phyloP scores from a whole-genome alignment of 1,284 basidiomycete genomes.

The Ustilago crameri region DNA sequence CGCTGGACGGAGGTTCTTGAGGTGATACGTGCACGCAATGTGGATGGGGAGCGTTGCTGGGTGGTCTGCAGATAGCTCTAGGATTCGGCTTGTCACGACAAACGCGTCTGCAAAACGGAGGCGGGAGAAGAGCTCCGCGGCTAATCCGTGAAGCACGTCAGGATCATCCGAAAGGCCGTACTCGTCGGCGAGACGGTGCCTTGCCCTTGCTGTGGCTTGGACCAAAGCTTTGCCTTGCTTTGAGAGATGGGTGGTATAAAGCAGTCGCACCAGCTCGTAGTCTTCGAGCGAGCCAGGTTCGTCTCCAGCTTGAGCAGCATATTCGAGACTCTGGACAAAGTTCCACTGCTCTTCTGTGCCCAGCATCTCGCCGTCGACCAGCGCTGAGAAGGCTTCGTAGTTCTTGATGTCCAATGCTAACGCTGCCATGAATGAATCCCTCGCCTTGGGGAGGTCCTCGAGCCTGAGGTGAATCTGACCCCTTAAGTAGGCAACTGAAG shows the following conservation, averaged over 20 bases:
- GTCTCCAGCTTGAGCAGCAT: constrained; percentile 79
- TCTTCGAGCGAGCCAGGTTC: constrained; percentile 73
- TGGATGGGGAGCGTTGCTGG: constrained; percentile 80
- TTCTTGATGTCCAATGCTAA: constrained; percentile 94
- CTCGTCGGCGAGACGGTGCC: constrained; percentile 77
- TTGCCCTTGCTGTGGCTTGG: constrained; percentile 16
- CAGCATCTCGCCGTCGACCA: constrained; percentile 81
- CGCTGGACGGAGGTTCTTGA: constrained; percentile 87
- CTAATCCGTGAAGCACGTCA: constrained; percentile 89
- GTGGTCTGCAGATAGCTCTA: constrained; percentile 57
- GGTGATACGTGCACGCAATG: constrained; percentile 95
- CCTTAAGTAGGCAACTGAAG: constrained; percentile 82
- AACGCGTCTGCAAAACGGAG: constrained; percentile 95
- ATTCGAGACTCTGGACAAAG: constrained; percentile 86
- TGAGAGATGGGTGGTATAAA: constrained; percentile 89
- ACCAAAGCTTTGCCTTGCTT: constrained; percentile 72
- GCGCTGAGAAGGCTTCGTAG: constrained; percentile 91
- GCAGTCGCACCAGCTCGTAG: constrained; percentile 85
- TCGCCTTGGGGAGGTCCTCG: constrained; percentile 87
- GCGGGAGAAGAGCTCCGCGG: constrained; percentile 86
- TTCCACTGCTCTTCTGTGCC: constrained; percentile 78
- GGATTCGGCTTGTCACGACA: constrained; percentile 75
- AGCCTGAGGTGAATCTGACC: constrained; percentile 93
- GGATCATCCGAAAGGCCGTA: constrained; percentile 80
- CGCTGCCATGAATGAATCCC: constrained; percentile 93